Percentiles rank a stretch among this genome's conserved stretches.
These are phyloP conservation scores for Bryoglossum gracile DNA, from an alignment of 495 filamentous ascomycete genomes.

Conservation along the genomic window DNA sequence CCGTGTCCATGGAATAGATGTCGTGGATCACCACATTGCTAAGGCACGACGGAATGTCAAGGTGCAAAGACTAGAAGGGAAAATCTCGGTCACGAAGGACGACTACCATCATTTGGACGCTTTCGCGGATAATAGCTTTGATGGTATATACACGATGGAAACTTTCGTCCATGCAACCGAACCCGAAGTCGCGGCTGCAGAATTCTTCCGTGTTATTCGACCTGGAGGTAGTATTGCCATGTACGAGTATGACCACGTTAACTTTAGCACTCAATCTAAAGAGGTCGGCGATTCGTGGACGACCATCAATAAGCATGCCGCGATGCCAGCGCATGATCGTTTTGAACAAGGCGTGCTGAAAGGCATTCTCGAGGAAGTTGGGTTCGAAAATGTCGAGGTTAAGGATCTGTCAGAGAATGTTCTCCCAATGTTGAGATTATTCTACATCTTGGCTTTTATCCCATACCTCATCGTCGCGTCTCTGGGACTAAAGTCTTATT, in stretches of 20 bases:
- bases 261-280: slow-evolving; percentile 24
- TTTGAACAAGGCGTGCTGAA: slow-evolving; percentile 29
- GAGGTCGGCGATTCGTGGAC: slow-evolving; percentile 31
- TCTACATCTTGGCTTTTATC: slow-evolving; percentile 44
- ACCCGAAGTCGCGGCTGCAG: slow-evolving; percentile 35
- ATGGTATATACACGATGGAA: slow-evolving; percentile 54
- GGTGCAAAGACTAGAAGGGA: slow-evolving; percentile 29
- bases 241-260: slow-evolving; percentile 45
- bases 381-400: slow-evolving; percentile 42
- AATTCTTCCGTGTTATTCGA: slow-evolving; percentile 42
- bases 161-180: slow-evolving; percentile 52
- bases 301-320: slow-evolving; percentile 36
- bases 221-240: slow-evolving; percentile 42
- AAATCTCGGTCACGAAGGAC: slow-evolving; percentile 34
- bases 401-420: slow-evolving; percentile 44
- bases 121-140: slow-evolving; percentile 33
- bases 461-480: slow-evolving; percentile 43
- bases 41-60: slow-evolving; percentile 38
- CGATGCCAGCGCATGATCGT: slow-evolving; percentile 40
- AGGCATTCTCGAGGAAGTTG: slow-evolving; percentile 39
- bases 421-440: slow-evolving; percentile 43
- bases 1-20: slow-evolving; percentile 42
- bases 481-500: slow-evolving; percentile 37
- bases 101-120: slow-evolving; percentile 48
- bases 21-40: slow-evolving; percentile 40